Evolutionary conservation across 2,329 filamentous ascomycete genomes (phyloP).

Genomic region (Phialophora macrospora): DNA sequence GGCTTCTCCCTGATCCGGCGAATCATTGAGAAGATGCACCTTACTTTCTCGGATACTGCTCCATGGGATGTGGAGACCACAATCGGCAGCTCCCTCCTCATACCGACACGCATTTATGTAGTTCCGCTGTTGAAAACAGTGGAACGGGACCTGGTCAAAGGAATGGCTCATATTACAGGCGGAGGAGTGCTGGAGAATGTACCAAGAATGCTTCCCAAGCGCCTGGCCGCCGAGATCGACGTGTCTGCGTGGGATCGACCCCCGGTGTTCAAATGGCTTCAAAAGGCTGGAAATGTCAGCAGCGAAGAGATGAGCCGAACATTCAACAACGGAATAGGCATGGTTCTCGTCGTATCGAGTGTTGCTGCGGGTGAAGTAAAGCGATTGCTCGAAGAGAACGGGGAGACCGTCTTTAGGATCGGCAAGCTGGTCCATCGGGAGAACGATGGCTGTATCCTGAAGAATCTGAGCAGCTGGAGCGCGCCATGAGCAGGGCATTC

Average conservation of each 20-base stretch:
- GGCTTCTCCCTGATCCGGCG: constrained; percentile 96
- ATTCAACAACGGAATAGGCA: constrained; percentile 94
- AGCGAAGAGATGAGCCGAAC: constrained; percentile 83
- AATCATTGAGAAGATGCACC: constrained; percentile 74
- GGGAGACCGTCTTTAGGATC: constrained; percentile 78
- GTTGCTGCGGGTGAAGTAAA: constrained; percentile 66
- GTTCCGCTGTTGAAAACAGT: constrained; percentile 72
- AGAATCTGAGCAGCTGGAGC: constrained; percentile 59
- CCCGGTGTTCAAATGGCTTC: constrained; percentile 85
- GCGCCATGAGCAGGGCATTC: constrained; percentile 9
- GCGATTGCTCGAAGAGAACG: constrained; percentile 65
- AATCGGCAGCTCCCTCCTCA: constrained; percentile 78
- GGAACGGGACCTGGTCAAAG: constrained; percentile 73
- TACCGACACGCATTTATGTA: constrained; percentile 93
- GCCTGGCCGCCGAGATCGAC: constrained; percentile 80
- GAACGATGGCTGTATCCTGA: constrained; percentile 64
- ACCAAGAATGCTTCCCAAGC: constrained; percentile 83
- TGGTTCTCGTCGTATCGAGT: constrained; percentile 81
- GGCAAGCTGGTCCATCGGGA: constrained; percentile 66
- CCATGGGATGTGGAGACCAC: constrained; percentile 70
- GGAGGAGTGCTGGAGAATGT: constrained; percentile 93
- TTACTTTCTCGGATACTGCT: constrained; percentile 72
- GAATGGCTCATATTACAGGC: constrained; percentile 95
- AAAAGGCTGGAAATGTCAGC: constrained; percentile 66
- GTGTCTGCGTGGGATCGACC: constrained; percentile 76